Percentiles rank a stretch among this genome's conserved stretches.
Evolutionary conservation across 2,329 filamentous ascomycete species (phyloP).

Genomic region (Dryadomyces sulphureus): DNA sequence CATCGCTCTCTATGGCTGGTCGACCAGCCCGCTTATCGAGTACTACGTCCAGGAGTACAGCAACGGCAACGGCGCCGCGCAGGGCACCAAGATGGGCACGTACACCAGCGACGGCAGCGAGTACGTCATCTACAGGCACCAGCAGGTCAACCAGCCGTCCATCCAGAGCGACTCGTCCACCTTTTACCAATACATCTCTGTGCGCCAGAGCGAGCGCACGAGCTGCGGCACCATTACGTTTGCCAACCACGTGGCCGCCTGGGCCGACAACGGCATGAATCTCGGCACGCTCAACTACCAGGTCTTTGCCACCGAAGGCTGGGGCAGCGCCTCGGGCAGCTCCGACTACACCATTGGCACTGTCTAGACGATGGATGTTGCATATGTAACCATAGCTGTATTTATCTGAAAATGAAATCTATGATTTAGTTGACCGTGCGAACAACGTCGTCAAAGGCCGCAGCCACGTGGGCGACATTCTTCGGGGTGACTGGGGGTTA

Average conservation of each 20-base stretch:
- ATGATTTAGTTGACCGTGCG: not conserved
- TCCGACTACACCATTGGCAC: slow-evolving; percentile 15
- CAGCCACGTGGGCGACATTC: slow-evolving; percentile 1
- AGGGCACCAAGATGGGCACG: slow-evolving; percentile 14
- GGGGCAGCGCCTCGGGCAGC: slow-evolving; percentile 15
- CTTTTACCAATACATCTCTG: slow-evolving; percentile 35
- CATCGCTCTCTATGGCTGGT: slow-evolving; percentile 11
- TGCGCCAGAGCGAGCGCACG: slow-evolving; percentile 32
- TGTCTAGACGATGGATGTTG: not conserved
- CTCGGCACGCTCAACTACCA: slow-evolving; percentile 30
- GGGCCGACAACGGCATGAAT: slow-evolving; percentile 25
- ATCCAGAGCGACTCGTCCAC: slow-evolving; percentile 28
- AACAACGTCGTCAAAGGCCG: slow-evolving; percentile 1
- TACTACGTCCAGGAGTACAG: slow-evolving; percentile 12
- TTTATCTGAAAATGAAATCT: not conserved
- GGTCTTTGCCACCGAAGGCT: slow-evolving; percentile 35
- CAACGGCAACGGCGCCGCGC: slow-evolving; percentile 8
- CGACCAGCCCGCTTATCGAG: slow-evolving; percentile 10
- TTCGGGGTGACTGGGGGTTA: not conserved
- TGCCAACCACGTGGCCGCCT: slow-evolving; percentile 32
- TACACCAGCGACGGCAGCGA: slow-evolving; percentile 18
- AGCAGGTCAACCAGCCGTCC: slow-evolving; percentile 24
- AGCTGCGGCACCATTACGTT: slow-evolving; percentile 31
- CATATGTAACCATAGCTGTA: not conserved
- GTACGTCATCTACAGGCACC: slow-evolving; percentile 21